Conservation (phyloP, 73 alveolate species). For the Halteria grandinella region DNA sequence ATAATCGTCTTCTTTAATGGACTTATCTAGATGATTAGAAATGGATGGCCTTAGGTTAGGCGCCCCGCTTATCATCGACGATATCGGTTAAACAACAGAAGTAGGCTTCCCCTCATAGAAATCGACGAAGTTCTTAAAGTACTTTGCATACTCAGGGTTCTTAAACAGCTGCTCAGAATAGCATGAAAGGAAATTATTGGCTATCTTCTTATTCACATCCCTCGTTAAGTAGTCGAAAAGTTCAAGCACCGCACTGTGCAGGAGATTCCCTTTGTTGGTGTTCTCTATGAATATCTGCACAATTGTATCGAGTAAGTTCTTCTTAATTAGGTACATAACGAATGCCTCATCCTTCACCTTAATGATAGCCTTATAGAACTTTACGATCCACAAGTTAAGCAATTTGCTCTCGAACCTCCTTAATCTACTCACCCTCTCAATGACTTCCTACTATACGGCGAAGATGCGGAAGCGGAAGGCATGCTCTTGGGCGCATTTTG, state of each 20-base stretch:
- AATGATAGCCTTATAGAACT: constrained; percentile 52
- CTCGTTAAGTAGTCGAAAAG: constrained; percentile 44
- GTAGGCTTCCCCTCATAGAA: constrained; percentile 19
- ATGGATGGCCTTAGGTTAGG: background rate
- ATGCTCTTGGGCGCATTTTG: constrained; percentile 58
- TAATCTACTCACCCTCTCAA: constrained; percentile 29
- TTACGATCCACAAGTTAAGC: constrained; percentile 39
- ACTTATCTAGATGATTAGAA: no score
- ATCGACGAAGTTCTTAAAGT: constrained; percentile 20
- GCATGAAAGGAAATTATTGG: constrained; percentile 13
- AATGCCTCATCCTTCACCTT: constrained; percentile 51
- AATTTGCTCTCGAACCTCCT: constrained; percentile 23
- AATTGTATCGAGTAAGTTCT: constrained; percentile 8
- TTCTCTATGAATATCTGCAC: constrained; percentile 44
- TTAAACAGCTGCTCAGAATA: constrained; percentile 31
- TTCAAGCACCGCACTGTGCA: constrained; percentile 54
- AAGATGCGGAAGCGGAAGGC: constrained; percentile 55
- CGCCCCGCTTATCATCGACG: background rate
- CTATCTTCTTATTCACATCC: constrained; percentile 21
- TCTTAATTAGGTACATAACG: constrained; percentile 33
- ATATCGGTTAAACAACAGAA: background rate
- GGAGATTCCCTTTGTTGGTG: constrained; percentile 53
- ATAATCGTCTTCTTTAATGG: background rate
- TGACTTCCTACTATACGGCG: constrained; percentile 44
- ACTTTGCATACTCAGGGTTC: constrained; percentile 11